Base-by-base conservation (phyloP, 441 rosid species). In the Gossypium aridum region DNA sequence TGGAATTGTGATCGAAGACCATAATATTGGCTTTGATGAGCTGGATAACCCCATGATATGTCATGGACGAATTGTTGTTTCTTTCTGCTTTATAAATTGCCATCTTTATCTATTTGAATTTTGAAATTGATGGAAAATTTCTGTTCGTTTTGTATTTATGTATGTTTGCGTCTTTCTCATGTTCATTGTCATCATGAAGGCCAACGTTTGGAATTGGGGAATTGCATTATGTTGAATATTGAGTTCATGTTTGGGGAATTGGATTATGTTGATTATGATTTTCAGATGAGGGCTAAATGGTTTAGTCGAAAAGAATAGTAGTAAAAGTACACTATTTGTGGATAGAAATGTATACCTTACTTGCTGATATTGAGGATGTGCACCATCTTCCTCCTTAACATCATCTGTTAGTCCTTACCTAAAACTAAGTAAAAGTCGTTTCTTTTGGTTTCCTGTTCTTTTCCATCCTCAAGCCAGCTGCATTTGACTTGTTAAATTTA, bases 41-140 rank as follows among this genome's bases (percentile, higher is more conserved):
- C 68, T 70, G 57, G 67, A 56, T 78, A 59, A 61, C 53, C 43
- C 53, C 57, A 34, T 60, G 31, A 60, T 34, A 70, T 76, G 64
- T 57, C 72, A 49, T 74, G 61, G 64, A 79, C 49, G 14, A 45
- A 57, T 57, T 72, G 49, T 70, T 69, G 60, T 74, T 74, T 63
- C 51, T 17, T 45, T 66, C 51, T 47, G 68, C 28, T 56, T 59
- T 65, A 63, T 51, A 4, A 26, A 63, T 43, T 31, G 4, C 37
- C n/a, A 2, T 59, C 49, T 37, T 64, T 57, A 10, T 68, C 55
- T 43, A 10, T 73, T 55, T 7, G 71, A 55, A 66, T 43, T 26
- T 70, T 7, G 71, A 55, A 66, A 63, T 26, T 70, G 76, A 59
- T 78, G 64, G 54, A 16, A 31, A 56, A 26, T 72, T 69, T 63